Base-by-base conservation (phyloP, 2,329 filamentous ascomycete genomes). In the Chaetoscypha palmicola region DNA sequence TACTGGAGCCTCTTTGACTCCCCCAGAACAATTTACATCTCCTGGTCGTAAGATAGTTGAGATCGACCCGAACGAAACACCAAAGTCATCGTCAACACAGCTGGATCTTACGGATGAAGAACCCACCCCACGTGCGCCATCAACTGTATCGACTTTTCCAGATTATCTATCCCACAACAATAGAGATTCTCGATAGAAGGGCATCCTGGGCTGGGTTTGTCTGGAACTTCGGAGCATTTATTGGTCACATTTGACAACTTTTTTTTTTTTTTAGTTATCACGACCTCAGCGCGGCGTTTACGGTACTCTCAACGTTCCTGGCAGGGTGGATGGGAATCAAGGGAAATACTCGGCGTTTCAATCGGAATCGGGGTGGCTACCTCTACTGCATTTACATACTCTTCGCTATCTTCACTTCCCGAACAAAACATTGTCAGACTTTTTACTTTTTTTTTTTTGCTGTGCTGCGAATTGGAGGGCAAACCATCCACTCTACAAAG, bases 31-130 rank as follows among this genome's bases (percentile, higher is more conserved):
- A 2, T 58, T 59, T 39, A 44, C 38, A 1, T 32, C 50, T n/a
- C 51, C 50, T 5, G 47, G 51, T 10, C 38, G 48, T 10, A 52
- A 50, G 24, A 48, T 54, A 9, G 28, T 35, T 17, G 48, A 52
- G 12, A 51, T 57, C 32, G 58, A 61, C 34, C 26, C 58, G 19
- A 42, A 55, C 20, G 49, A 58, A 34, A 62, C 60, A 12, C 59
- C 60, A 4, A 58, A 51, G 30, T 48, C 53, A 23, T 49, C 47
- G 10, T 41, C 46, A 4, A 40, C 48, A 9, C 45, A 50, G 41
- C 26, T 28, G 23, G 48, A 58, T 21, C 31, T 43, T 5, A 43
- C 51, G 30, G 56, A 58, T 23, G 56, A 54, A 30, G 56, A 59
- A 23, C 55, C 56, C 38, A 60, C 58, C 19, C 56, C 57, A 38